phyloP scores from a whole-genome alignment of 78 protist genomes.

The Tieghemostelium lacteum region DNA sequence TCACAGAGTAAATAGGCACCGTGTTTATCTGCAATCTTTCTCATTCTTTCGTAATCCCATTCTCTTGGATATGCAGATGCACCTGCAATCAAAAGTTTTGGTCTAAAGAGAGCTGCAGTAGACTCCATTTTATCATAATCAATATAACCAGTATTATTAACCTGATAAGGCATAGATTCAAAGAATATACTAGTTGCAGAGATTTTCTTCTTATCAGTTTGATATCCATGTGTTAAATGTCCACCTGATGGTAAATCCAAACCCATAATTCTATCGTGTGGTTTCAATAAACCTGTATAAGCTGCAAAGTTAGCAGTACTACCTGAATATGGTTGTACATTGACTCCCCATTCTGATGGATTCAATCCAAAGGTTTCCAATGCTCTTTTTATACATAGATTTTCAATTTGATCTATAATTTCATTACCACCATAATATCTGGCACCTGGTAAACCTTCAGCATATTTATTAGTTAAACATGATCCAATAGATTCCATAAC shows the following conservation, averaged over 20 bases:
- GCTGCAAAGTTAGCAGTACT: slow-evolving; percentile 98
- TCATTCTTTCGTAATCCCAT: slow-evolving; percentile 95
- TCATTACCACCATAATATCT: slow-evolving; percentile 99
- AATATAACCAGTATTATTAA: slow-evolving; percentile 94
- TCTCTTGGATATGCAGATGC: slow-evolving; percentile 99
- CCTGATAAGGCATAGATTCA: slow-evolving; percentile 98
- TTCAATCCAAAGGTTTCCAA: slow-evolving; percentile 93
- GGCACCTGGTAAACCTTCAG: slow-evolving; percentile 98
- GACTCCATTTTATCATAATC: slow-evolving; percentile 97
- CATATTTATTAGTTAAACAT: slow-evolving; percentile 98
- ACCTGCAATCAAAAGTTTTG: slow-evolving; percentile 97
- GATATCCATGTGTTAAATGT: slow-evolving; percentile 98
- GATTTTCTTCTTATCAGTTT: slow-evolving; percentile 95
- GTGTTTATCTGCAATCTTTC: slow-evolving; percentile 93
- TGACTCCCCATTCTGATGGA: slow-evolving; percentile 98
- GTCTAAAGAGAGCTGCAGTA: slow-evolving; percentile 94
- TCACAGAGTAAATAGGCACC: slow-evolving; percentile 96
- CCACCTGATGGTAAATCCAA: slow-evolving; percentile 99
- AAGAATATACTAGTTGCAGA: slow-evolving; percentile 97
- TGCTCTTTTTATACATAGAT: slow-evolving; percentile 95
- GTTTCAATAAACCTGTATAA: slow-evolving; percentile 95
- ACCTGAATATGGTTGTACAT: slow-evolving; percentile 98
- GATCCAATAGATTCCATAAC: slow-evolving; percentile 99
- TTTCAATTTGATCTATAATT: slow-evolving; percentile 94
- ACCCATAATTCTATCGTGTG: slow-evolving; percentile 99